Evolutionary conservation across 495 filamentous ascomycete species (phyloP), one percentile per base, ranked within the genome.

Genomic region (Daldinia bambusicola): DNA sequence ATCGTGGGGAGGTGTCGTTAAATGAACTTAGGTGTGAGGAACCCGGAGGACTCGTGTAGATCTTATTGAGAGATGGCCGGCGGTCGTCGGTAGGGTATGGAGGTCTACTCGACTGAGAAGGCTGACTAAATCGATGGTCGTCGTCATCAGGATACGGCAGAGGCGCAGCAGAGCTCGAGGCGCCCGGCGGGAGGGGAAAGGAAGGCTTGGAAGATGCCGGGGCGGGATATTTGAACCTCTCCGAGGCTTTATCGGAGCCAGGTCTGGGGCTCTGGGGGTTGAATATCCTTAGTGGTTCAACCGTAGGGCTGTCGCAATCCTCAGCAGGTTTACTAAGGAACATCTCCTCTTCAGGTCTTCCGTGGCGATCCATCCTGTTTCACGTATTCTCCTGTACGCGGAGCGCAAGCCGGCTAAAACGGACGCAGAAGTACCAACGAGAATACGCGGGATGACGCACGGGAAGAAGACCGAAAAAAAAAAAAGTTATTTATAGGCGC

Each of bases 231-330:
- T 80, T 84, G 78, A 77, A 81, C 63, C 82, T 82, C 65, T 80
- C 80, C 63, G 77, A 81, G 67, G 58, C 67, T 69, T 66, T 83
- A 77, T 80, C 81, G 77, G 66, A 75, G 51, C 53, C 84, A 80
- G 81, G 84, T 76, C 77, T 80, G 50, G 84, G 88, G 80, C 78
- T 87, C 75, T 78, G 75, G 12, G 84, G 84, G 78, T 97, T 97
- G 83, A 88, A 89, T 75, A 98, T 97, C 69, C 93, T 88, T 77
- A 98, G 80, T 31, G 94, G 94, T 63, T 91, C 93, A 65, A 98
- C 87, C 2, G 90, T 90, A 43, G 93, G 91, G 60, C 90, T 89
- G 69, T 87, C 84, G 75, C 82, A 85, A 57, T 89, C 87, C 26
- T 82, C 82, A 18, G 80, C 78, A 36, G 84, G 86, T 14, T 86